phyloP scores from a whole-genome alignment of 129 eudicot genomes.

The Lonicera japonica region DNA sequence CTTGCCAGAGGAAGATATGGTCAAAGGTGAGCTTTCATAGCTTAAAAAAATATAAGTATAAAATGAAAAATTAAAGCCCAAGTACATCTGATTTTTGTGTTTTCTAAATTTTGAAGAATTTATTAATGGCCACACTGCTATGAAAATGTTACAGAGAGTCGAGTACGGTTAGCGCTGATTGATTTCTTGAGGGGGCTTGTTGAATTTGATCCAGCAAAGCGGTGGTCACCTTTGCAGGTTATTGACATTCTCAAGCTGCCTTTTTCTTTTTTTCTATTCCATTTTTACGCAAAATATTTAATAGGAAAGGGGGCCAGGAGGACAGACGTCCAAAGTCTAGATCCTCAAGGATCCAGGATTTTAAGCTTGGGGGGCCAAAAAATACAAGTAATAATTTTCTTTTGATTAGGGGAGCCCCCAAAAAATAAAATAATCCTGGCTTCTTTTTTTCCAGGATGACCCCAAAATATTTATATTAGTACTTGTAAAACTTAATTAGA shows the following conservation, averaged over 20 bases:
- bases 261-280: conserved; percentile 2
- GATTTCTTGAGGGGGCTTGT: conserved; percentile 97
- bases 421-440: too few species aligned
- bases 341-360: background rate
- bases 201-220: conserved; percentile 92
- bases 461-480: too few species aligned
- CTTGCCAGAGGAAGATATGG: conserved; percentile 62
- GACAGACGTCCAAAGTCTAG: background rate
- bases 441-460: too few species aligned
- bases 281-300: background rate
- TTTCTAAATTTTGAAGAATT: background rate
- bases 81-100: background rate
- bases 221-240: conserved; percentile 99
- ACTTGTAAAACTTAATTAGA: too few species aligned
- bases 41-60: too few species aligned
- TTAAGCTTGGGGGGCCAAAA: too few species aligned
- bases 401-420: too few species aligned
- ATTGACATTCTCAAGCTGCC: conserved; percentile 7
- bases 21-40: conserved; percentile 45
- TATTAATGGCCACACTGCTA: conserved; percentile 12
- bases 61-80: background rate
- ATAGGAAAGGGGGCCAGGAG: background rate
- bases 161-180: conserved; percentile 69
- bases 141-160: conserved; percentile 53
- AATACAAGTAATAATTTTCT: too few species aligned